A percentile compares a stretch with the other conserved stretches of the same genome.
These are phyloP conservation scores for Lentinula lateritia DNA, from an alignment of 768 basidiomycete species.

Conservation along the genomic window DNA sequence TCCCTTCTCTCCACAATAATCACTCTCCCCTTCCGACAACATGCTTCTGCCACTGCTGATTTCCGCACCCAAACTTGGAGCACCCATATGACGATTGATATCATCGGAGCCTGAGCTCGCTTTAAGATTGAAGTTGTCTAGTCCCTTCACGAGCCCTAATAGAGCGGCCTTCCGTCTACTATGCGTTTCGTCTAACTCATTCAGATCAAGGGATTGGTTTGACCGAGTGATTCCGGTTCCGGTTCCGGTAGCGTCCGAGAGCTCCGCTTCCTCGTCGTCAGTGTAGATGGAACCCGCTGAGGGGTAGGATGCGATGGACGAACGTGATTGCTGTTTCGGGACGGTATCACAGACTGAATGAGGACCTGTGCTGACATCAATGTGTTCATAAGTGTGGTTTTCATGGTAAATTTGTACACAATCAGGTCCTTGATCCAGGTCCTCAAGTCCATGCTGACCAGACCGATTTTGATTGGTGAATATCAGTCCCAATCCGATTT, in stretches of 20 bases:
- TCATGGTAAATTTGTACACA: neutral
- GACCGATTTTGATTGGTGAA: neutral
- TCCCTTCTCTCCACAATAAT: slow-evolving; percentile 28
- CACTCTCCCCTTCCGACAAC: slow-evolving; percentile 20
- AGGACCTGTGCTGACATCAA: neutral
- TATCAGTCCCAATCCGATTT: slow-evolving; percentile 3
- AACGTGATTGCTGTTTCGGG: neutral
- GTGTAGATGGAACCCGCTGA: slow-evolving; percentile 5
- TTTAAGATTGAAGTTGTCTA: slow-evolving; percentile 8
- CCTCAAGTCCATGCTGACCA: neutral
- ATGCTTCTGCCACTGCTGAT: neutral
- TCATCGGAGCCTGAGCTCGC: neutral
- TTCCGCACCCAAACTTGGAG: neutral
- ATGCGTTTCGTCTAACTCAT: slow-evolving; percentile 16
- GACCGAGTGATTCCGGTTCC: neutral
- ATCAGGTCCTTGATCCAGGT: neutral
- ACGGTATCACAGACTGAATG: neutral
- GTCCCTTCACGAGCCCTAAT: slow-evolving; percentile 29
- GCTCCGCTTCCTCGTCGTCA: slow-evolving; percentile 3
- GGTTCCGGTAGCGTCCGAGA: neutral
- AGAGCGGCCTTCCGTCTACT: slow-evolving; percentile 28
- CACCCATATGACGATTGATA: neutral
- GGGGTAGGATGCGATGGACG: slow-evolving; percentile 2
- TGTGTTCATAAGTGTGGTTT: neutral
- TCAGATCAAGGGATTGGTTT: slow-evolving; percentile 8